Percentiles rank a stretch among this genome's conserved stretches.
Conservation (phyloP, 1,284 basidiomycete species). For the Heliocybe sulcata region DNA sequence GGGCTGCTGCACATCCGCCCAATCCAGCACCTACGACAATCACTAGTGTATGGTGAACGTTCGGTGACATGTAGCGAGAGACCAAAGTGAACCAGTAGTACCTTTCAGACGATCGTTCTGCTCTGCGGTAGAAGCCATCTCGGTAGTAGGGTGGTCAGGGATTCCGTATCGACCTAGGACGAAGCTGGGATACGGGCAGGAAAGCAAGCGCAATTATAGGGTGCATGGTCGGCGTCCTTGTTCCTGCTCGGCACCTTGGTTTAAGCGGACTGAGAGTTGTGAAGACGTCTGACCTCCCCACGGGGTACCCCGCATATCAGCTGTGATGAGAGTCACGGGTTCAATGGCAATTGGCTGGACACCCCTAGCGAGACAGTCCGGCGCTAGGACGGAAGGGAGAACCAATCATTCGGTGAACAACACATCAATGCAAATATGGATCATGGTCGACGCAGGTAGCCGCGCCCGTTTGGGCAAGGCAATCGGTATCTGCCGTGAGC, state of each 20-base stretch:
- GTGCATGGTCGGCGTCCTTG: neutral
- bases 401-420: too few species aligned
- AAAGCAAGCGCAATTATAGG: too few species aligned
- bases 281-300: neutral
- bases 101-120: neutral
- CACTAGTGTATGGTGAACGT: neutral
- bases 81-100: neutral
- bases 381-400: too few species aligned
- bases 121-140: neutral
- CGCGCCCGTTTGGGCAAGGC: too few species aligned
- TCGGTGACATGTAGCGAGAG: neutral
- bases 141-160: too few species aligned
- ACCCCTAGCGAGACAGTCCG: neutral
- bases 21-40: neutral
- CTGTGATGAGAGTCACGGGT: too few species aligned
- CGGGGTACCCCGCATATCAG: neutral
- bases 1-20: slow-evolving; percentile 1
- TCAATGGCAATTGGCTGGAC: too few species aligned
- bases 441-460: too few species aligned
- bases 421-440: too few species aligned
- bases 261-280: neutral
- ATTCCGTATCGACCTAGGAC: too few species aligned
- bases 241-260: neutral
- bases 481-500: too few species aligned
- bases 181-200: too few species aligned